Base-by-base conservation (phyloP, 352 stramenopile genomes). In the Phytophthora litchii region DNA sequence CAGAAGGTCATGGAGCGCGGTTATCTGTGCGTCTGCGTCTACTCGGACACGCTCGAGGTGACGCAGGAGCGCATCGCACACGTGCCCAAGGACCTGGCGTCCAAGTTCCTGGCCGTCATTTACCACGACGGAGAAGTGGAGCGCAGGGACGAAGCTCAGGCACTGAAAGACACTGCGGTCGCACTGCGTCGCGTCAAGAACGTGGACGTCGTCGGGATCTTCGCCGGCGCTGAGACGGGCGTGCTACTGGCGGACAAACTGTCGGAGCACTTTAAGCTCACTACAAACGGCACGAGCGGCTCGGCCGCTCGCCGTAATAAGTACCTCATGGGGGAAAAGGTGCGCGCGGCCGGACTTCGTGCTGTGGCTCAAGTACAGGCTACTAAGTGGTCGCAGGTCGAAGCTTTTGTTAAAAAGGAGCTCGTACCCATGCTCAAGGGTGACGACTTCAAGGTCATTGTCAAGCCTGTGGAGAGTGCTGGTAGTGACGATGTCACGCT, bases 391-490 rank as follows among this genome's bases (percentile, higher is more conserved):
- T 82, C 75, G 25, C 67, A 92, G 57, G 83, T 95, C 34, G 83
- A 84, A 31, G 66, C 62, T 16, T 94, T 98, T 53, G 86, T 99
- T 20, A 65, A 80, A 36, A 66, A 77, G 8, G 74, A 90, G 19
- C 63, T 87, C 4, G 48, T 72, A 11, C 76, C 81, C 2, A 50
- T 61, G 42, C 41, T 73, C 9, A 57, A 64, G 17, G 54, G 43
- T 3, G 49, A 34, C 32, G 67, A 68, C 23, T 89, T 92, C 50
- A 74, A 84, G 52, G 86, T 93, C 32, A 94, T 96, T 52, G 82
- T 98, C 21, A 99, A 99, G 69, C 95, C 95, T 14, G 89, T 94
- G 6, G 90, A 98, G 64, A 97, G 84, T 35, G 96, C 96, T 0
- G 95, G 95, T 17, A 94, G 78, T 41, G 96, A 99, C 74, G 96